phyloP scores from a whole-genome alignment of 1,139 yeast genomes.

The Pichia sp. region DNA sequence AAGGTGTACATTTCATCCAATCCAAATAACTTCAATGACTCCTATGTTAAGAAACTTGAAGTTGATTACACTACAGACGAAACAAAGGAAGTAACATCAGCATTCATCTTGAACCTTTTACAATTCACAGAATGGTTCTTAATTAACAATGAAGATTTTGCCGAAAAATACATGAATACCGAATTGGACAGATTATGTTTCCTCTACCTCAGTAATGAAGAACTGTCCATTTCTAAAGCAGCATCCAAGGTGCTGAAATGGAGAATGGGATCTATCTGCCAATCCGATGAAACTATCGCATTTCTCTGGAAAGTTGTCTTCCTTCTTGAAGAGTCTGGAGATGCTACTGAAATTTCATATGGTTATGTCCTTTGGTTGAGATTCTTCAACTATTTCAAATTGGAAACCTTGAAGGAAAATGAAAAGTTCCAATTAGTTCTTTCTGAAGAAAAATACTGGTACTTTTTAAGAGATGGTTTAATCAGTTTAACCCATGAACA shows the following conservation, averaged over 20 bases:
- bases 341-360: constrained; percentile 39
- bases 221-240: constrained; percentile 35
- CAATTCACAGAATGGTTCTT: constrained; percentile 26
- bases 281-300: constrained; percentile 26
- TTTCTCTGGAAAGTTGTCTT: constrained; percentile 48
- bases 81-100: constrained; percentile 11
- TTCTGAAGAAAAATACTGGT: constrained; percentile 54
- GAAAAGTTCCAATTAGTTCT: constrained; percentile 37
- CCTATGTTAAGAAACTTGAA: constrained; percentile 2
- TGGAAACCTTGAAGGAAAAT: constrained; percentile 25
- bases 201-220: constrained; percentile 36
- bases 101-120: constrained; percentile 15
- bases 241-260: constrained; percentile 46
- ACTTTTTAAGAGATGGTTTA: constrained; percentile 53
- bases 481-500: constrained; percentile 62
- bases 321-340: constrained; percentile 33
- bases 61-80: not conserved
- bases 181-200: constrained; percentile 33
- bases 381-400: constrained; percentile 35
- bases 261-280: constrained; percentile 40
- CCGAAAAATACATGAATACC: not conserved
- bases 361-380: constrained; percentile 59
- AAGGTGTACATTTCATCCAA: constrained; percentile 10
- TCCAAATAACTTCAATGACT: constrained; percentile 20
- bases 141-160: constrained; percentile 18